Evolutionary conservation across 768 basidiomycete genomes (phyloP), one percentile per base, ranked within the genome.

Genomic region (Pisolithus albus): DNA sequence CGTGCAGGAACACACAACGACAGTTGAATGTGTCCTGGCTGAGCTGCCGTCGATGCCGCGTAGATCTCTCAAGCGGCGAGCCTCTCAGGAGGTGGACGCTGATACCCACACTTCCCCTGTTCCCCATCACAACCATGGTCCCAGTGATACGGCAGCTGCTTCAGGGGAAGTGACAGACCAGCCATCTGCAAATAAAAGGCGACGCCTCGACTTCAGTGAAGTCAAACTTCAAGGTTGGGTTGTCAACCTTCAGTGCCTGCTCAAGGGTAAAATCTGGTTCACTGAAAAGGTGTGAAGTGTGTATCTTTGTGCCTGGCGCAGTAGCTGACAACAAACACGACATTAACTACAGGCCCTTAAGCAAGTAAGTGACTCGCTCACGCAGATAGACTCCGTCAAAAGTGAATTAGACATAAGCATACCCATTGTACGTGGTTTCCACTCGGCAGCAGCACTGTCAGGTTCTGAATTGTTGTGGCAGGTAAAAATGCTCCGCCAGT

Each of bases 361-460:
- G 24, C 43, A 46, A 10, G 32, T 69, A 49, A 67, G 67, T 45
- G 50, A 64, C 48, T 41, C 57, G 26, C 57, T 67, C 21, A 65
- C 65, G 4, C 61, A 69, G 47, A 62, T 67, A 44, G 67, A 69
- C 30, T 67, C 66, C 8, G 38, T 54, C 10, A 63, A 56, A 37
- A 54, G 47, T 4, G 28, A 21, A 16, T 45, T 61, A 11, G 52
- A 59, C 32, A 44, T 28, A 7, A 49, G 19, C 23, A 9, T 28
- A 37, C 19, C 48, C 16, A 16, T 34, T 55, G 66, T 69, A 15
- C 45, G 65, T 59, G 36, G 13, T 13, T 39, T 21, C 15, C 34
- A 15, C 34, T 34, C 13, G 11, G 5, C 34, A 34, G 34, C 34
- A 15, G 34, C 5, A 34, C 34, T 44, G 56, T 21, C 15, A 0